Percentiles rank a stretch among this genome's conserved stretches.
phyloP scores from a whole-genome alignment of 129 eudicot species.

The Saussurea involucrata region DNA sequence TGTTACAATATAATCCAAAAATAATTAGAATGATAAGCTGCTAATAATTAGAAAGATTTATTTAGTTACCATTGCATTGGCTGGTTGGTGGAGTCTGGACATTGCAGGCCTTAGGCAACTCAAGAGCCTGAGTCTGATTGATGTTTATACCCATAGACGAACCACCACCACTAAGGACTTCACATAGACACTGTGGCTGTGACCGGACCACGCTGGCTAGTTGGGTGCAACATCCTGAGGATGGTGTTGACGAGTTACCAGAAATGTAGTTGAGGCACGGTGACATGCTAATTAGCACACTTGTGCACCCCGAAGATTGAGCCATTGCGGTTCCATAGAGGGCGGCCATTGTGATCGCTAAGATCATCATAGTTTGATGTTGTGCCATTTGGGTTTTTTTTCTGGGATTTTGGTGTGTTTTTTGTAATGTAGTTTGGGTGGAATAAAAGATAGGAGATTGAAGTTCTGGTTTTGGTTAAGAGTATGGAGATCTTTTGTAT shows the following conservation, averaged over 20 bases:
- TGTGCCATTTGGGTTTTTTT: conserved; percentile 22
- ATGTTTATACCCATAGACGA: conserved; percentile 20
- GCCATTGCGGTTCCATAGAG: conserved; percentile 39
- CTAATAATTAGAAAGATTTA: not conserved
- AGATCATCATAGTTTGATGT: conserved; percentile 3
- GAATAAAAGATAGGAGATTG: not conserved
- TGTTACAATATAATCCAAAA: too few relatives aligned
- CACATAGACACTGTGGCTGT: conserved; percentile 26
- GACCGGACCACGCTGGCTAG: conserved; percentile 23
- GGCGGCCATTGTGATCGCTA: conserved; percentile 16
- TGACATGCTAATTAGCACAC: conserved; percentile 28
- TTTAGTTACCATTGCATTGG: conserved; percentile 27
- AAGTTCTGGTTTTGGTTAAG: conserved; percentile 15
- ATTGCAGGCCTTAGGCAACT: conserved; percentile 26
- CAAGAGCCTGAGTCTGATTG: conserved; percentile 28
- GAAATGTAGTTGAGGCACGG: conserved; percentile 27
- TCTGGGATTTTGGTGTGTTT: not conserved
- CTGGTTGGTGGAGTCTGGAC: conserved; percentile 29
- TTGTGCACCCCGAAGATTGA: conserved; percentile 36
- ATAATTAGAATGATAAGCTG: not conserved
- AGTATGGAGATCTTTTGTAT: not conserved
- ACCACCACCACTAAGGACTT: conserved; percentile 24
- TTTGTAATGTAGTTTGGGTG: not conserved
- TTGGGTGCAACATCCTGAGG: conserved; percentile 28
- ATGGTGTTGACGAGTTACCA: conserved; percentile 29